A percentile compares a stretch with the other conserved stretches of the same genome.
Evolutionary conservation across 306 rosid genomes (phyloP).

Genomic region (Canavalia gladiata): DNA sequence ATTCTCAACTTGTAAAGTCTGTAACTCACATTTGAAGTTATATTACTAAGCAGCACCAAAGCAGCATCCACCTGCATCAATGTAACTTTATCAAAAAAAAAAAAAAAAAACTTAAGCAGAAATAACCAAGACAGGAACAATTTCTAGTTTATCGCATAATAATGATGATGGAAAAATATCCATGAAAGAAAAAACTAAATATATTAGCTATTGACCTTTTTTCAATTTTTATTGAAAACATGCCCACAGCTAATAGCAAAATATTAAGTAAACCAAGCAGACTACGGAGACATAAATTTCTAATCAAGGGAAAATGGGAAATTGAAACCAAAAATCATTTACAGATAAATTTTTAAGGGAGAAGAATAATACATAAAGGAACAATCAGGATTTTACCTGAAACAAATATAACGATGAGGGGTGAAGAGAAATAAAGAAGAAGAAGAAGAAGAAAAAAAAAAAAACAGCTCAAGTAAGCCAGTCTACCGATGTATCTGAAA

Average conservation of each 20-base stretch:
- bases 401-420: background rate
- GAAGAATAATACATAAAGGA: background rate
- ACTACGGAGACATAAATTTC: background rate
- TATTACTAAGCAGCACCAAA: slow-evolving; percentile 79
- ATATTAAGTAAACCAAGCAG: background rate
- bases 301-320: background rate
- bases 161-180: background rate
- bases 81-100: slow-evolving; percentile 45
- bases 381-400: background rate
- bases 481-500: background rate
- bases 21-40: slow-evolving; percentile 78
- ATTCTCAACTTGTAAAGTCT: slow-evolving; percentile 36
- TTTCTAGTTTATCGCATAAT: slow-evolving; percentile 5
- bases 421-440: background rate
- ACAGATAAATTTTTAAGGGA: background rate
- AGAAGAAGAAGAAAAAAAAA: background rate
- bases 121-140: slow-evolving; percentile 16
- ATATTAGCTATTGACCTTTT: background rate
- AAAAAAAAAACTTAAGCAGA: slow-evolving; percentile 23
- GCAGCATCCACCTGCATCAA: slow-evolving; percentile 87
- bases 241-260: background rate
- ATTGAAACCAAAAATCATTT: background rate
- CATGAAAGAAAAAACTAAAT: background rate
- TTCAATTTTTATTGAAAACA: background rate
- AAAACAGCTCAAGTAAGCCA: background rate